A percentile compares a stretch with the other conserved stretches of the same genome.
These are phyloP conservation scores for Priceomyces carsonii DNA, from an alignment of 805 yeast genomes.

Conservation along the genomic window DNA sequence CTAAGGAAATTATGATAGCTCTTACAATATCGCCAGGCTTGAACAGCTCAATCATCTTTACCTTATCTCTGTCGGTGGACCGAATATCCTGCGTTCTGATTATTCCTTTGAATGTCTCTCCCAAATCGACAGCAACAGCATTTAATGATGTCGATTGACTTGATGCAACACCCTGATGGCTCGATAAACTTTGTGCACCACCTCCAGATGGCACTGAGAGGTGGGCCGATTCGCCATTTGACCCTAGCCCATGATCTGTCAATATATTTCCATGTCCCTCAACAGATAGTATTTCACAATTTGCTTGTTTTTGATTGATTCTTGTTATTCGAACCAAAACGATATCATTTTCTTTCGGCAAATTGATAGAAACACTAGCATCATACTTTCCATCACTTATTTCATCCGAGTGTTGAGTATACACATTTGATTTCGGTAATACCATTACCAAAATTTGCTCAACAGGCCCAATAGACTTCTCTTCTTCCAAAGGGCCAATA, in stretches of 20 bases:
- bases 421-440: slow-evolving; percentile 25
- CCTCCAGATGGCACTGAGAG: slow-evolving; percentile 47
- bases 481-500: slow-evolving; percentile 7
- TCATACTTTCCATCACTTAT: slow-evolving; percentile 1
- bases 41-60: slow-evolving; percentile 74
- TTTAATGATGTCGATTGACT: slow-evolving; percentile 38
- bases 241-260: slow-evolving; percentile 67
- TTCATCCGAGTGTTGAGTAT: slow-evolving; percentile 21
- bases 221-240: slow-evolving; percentile 47
- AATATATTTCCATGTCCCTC: slow-evolving; percentile 61
- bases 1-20: slow-evolving; percentile 80
- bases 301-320: slow-evolving; percentile 67
- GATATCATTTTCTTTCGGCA: slow-evolving; percentile 83
- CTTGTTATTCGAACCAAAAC: slow-evolving; percentile 76
- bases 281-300: slow-evolving; percentile 69
- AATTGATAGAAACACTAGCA: slow-evolving; percentile 37
- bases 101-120: slow-evolving; percentile 86
- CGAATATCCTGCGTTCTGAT: slow-evolving; percentile 87
- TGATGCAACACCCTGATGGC: slow-evolving; percentile 37
- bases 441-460: slow-evolving; percentile 32
- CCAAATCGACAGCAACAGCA: slow-evolving; percentile 61
- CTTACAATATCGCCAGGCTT: slow-evolving; percentile 92
- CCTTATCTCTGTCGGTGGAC: slow-evolving; percentile 87
- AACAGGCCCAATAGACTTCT: slow-evolving; percentile 7
- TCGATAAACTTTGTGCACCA: slow-evolving; percentile 48